These are phyloP conservation scores for Stephania cephalantha DNA, from an alignment of 164 flowering plant genomes.

Conservation along the genomic window DNA sequence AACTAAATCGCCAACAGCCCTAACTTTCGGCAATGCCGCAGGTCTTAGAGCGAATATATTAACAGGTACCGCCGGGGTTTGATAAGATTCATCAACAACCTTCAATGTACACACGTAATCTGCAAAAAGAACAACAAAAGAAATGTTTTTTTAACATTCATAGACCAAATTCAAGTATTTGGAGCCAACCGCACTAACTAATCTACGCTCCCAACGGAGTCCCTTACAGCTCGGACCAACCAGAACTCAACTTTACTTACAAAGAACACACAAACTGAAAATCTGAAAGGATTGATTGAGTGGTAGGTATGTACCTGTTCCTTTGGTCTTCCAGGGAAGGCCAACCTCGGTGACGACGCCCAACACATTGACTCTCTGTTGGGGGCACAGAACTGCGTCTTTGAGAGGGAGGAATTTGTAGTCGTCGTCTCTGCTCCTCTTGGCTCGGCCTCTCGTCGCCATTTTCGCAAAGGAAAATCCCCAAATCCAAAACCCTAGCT, in stretches of 20 bases:
- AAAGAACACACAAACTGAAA: neutral
- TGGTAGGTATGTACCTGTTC: neutral
- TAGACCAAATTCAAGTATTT: too few relatives aligned
- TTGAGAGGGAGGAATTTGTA: neutral
- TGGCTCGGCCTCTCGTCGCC: too few relatives aligned
- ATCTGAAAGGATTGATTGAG: neutral
- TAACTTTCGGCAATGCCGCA: neutral
- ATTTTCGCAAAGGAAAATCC: neutral
- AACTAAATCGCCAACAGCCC: neutral
- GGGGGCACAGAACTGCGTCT: neutral
- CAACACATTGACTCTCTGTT: neutral
- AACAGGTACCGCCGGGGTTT: neutral
- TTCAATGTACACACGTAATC: slow-evolving; percentile 1
- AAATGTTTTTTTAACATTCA: too few relatives aligned
- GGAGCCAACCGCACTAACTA: neutral
- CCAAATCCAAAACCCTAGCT: neutral
- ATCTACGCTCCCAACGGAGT: neutral
- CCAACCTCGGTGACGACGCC: neutral
- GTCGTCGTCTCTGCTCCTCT: neutral
- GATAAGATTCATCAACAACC: neutral
- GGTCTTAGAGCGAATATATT: neutral
- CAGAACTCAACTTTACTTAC: neutral
- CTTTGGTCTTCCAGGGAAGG: neutral
- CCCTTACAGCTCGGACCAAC: neutral
- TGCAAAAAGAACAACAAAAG: neutral